Evolutionary conservation across 768 basidiomycete genomes (phyloP).

Genomic region (Amanita rubescens): DNA sequence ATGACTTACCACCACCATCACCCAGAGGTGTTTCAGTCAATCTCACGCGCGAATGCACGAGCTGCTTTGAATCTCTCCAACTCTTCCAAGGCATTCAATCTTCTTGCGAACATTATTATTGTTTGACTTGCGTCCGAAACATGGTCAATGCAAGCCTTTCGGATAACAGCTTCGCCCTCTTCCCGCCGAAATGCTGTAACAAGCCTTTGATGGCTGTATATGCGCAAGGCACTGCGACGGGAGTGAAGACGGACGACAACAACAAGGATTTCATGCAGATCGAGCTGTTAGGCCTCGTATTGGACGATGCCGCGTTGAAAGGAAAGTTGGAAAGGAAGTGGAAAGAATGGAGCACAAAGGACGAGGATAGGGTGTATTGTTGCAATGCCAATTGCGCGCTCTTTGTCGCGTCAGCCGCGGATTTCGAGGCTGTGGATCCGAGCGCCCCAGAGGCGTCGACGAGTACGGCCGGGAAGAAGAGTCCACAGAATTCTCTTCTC

Average conservation of each 20-base stretch:
- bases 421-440: neutral
- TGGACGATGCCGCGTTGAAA: neutral
- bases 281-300: neutral
- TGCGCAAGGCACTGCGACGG: neutral
- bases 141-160: slow-evolving; percentile 34
- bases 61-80: slow-evolving; percentile 30
- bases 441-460: neutral
- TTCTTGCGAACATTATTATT: slow-evolving; percentile 42
- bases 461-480: neutral
- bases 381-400: neutral
- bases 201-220: neutral
- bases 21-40: neutral
- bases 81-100: slow-evolving; percentile 22
- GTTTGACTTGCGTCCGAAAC: slow-evolving; percentile 31
- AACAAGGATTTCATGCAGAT: neutral
- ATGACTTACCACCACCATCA: neutral
- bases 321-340: neutral
- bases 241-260: neutral
- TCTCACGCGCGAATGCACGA: slow-evolving; percentile 27
- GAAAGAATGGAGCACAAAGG: neutral
- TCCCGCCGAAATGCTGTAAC: slow-evolving; percentile 44
- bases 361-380: neutral
- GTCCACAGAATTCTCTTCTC: neutral
- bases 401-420: neutral
- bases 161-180: slow-evolving; percentile 37